Percentiles rank a stretch among this genome's conserved stretches.
phyloP scores from a whole-genome alignment of 129 eudicot species.

The Lactuca saligna region DNA sequence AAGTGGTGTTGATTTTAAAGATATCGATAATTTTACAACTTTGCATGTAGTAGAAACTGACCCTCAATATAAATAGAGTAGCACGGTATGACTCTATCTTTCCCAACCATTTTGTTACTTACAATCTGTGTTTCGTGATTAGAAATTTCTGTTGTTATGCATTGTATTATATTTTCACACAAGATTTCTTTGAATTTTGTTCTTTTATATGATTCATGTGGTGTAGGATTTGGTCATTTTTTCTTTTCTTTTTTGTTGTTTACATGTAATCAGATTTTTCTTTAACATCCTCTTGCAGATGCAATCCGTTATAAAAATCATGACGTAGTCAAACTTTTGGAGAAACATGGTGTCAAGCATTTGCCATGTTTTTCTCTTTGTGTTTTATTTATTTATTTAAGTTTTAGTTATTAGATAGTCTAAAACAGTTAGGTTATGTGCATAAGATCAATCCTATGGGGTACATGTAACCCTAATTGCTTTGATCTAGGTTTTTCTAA shows the following conservation, averaged over 20 bases:
- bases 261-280: slow-evolving; percentile 26
- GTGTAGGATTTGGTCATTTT: no score
- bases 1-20: slow-evolving; percentile 67
- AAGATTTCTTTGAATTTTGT: neutral
- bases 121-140: neutral
- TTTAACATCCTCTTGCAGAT: slow-evolving; percentile 95
- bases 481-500: no score
- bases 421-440: no score
- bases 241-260: neutral
- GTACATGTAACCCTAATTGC: no score
- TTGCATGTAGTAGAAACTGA: slow-evolving; percentile 77
- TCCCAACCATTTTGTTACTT: no score
- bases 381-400: no score
- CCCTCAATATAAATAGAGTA: slow-evolving; percentile 81
- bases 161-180: neutral
- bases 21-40: slow-evolving; percentile 82
- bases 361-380: slow-evolving; percentile 40
- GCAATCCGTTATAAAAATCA: slow-evolving; percentile 87
- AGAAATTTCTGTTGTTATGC: no score
- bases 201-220: neutral
- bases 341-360: slow-evolving; percentile 86
- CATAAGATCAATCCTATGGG: no score
- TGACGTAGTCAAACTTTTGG: slow-evolving; percentile 71
- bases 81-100: slow-evolving; percentile 56
- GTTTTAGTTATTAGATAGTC: no score